Evolutionary conservation across 768 basidiomycete species (phyloP).

Genomic region (Tulasnella sp.): DNA sequence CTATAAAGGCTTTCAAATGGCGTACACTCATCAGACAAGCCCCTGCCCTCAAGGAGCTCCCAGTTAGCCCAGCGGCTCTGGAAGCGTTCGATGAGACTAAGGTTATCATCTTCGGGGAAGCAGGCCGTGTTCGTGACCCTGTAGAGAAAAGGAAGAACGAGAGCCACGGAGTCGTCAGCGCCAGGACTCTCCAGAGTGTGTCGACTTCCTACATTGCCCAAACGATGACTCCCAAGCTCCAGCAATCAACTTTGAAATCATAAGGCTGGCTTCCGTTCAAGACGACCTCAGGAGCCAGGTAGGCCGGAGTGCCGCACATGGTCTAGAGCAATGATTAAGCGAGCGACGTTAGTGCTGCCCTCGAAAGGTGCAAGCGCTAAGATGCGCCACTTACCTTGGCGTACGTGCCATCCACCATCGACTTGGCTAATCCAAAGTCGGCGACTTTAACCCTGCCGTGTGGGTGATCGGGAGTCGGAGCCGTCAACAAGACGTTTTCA

Average conservation of each 20-base stretch:
- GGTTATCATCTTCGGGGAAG: conserved; percentile 70
- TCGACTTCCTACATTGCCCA: conserved; percentile 74
- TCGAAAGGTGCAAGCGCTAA: too few species aligned
- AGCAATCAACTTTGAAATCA: conserved; percentile 88
- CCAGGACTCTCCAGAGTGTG: background rate
- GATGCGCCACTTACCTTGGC: conserved; percentile 71
- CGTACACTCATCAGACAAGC: conserved; percentile 56
- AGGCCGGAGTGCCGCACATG: conserved; percentile 95
- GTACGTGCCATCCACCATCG: conserved; percentile 78
- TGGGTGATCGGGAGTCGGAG: conserved; percentile 56
- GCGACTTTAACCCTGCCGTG: conserved; percentile 71
- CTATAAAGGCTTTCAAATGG: background rate
- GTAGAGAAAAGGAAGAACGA: conserved; percentile 5
- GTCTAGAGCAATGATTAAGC: conserved; percentile 54
- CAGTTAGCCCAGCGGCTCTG: conserved; percentile 65
- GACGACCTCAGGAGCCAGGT: conserved; percentile 93
- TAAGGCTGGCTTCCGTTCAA: conserved; percentile 64
- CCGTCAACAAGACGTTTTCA: conserved; percentile 80
- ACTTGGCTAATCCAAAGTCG: conserved; percentile 95
- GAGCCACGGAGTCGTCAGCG: conserved; percentile 29
- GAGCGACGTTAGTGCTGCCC: conserved; percentile 18
- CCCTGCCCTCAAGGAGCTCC: conserved; percentile 49
- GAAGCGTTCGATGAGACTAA: conserved; percentile 66
- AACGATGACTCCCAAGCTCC: conserved; percentile 94
- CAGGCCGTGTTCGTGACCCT: conserved; percentile 80